phyloP scores from a whole-genome alignment of 2,329 filamentous ascomycete species.

The Aspergillus sp. region DNA sequence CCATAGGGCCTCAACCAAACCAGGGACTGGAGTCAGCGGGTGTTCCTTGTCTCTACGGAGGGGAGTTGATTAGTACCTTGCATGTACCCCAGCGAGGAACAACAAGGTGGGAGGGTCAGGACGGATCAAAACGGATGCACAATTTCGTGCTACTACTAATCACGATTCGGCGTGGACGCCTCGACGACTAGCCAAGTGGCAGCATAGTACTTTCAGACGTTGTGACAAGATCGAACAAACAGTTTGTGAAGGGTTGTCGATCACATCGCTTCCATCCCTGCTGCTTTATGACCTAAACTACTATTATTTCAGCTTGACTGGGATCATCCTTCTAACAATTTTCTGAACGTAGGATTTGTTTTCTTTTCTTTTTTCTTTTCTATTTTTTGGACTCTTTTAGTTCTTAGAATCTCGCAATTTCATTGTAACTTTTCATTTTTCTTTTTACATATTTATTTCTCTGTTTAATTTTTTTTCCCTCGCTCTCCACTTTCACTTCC shows the following conservation, averaged over 20 bases:
- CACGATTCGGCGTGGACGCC: not conserved
- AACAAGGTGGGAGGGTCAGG: not conserved
- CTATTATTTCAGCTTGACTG: not conserved
- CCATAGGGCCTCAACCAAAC: not conserved
- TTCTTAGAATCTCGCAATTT: too few species aligned
- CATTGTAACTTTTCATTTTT: too few species aligned
- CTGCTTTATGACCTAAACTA: not conserved
- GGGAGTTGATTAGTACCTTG: not conserved
- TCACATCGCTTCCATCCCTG: slow-evolving; percentile 1
- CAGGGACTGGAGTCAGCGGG: not conserved
- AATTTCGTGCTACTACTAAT: not conserved
- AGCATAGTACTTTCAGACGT: not conserved
- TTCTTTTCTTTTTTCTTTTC: not conserved
- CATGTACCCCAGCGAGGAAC: not conserved
- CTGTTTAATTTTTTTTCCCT: too few species aligned
- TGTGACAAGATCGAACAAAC: not conserved
- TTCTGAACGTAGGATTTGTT: not conserved
- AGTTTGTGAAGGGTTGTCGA: not conserved
- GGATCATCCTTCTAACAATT: not conserved
- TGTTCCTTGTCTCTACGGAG: not conserved
- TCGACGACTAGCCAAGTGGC: not conserved
- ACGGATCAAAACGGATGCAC: not conserved
- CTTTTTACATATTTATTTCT: too few species aligned
- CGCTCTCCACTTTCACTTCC: too few species aligned
- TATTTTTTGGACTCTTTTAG: not conserved